These are phyloP conservation scores for Aspergillus phoenicis DNA, from an alignment of 2,329 filamentous ascomycete species.

Conservation along the genomic window DNA sequence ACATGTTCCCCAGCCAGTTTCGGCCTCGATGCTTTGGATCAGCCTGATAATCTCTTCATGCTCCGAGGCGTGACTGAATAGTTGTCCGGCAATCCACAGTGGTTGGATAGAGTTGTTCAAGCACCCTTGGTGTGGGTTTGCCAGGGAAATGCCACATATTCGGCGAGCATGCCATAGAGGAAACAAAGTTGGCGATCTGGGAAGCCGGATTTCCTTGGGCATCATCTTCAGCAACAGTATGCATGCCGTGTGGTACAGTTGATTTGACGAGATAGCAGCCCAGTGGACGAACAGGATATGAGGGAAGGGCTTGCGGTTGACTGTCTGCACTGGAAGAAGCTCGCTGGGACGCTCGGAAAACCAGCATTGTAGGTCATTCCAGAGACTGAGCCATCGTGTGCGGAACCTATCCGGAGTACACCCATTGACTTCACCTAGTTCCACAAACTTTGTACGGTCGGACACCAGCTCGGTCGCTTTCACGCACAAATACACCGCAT, in stretches of 20 bases:
- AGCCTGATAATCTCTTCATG: constrained; percentile 39
- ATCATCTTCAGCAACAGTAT: constrained; percentile 54
- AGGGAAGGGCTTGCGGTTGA: constrained; percentile 52
- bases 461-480: constrained; percentile 56
- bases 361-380: constrained; percentile 57
- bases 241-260: constrained; percentile 60
- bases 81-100: constrained; percentile 58
- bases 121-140: constrained; percentile 59
- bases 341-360: constrained; percentile 50
- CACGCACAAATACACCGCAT: constrained; percentile 60
- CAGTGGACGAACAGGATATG: constrained; percentile 57
- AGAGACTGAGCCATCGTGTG: constrained; percentile 52
- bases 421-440: constrained; percentile 52
- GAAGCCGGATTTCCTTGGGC: constrained; percentile 37
- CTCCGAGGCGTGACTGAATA: constrained; percentile 55
- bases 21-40: constrained; percentile 54
- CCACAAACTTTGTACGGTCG: constrained; percentile 52
- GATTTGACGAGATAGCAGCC: constrained; percentile 60
- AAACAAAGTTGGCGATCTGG: constrained; percentile 36
- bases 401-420: constrained; percentile 46
- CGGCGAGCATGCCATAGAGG: constrained; percentile 59
- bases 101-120: constrained; percentile 62
- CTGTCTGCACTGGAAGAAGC: constrained; percentile 49
- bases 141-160: constrained; percentile 59
- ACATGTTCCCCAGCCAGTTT: constrained; percentile 57